phyloP scores from a whole-genome alignment of 2,329 filamentous ascomycete species.

The Xylaria sp. region DNA sequence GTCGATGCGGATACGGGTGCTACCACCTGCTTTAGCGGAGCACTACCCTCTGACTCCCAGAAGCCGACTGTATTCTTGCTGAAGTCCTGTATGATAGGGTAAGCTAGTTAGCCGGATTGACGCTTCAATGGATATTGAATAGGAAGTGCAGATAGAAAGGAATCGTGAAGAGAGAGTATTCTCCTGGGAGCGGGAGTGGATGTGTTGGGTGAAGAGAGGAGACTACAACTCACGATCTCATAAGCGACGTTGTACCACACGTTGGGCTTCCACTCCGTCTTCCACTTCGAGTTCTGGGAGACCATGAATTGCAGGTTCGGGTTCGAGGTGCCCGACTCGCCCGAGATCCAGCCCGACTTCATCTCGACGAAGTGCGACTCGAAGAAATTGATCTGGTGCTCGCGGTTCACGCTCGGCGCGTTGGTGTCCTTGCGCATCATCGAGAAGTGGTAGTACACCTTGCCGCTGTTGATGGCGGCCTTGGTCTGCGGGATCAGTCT shows the following conservation, averaged over 20 bases:
- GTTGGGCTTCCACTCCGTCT: slow-evolving; percentile 67
- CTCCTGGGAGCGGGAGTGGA: neutral
- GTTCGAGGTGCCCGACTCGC: slow-evolving; percentile 58
- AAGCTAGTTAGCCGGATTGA: neutral
- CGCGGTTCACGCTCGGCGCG: slow-evolving; percentile 68
- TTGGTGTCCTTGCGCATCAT: slow-evolving; percentile 70
- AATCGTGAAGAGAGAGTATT: no score
- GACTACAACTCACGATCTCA: slow-evolving; percentile 61
- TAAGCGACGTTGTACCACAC: slow-evolving; percentile 82
- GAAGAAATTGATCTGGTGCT: slow-evolving; percentile 74
- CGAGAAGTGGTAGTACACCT: slow-evolving; percentile 78
- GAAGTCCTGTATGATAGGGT: slow-evolving; percentile 60
- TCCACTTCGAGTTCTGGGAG: slow-evolving; percentile 71
- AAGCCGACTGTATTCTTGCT: slow-evolving; percentile 69
- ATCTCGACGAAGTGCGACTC: slow-evolving; percentile 81
- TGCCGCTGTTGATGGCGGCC: slow-evolving; percentile 71
- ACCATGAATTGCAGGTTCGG: slow-evolving; percentile 74
- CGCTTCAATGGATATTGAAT: neutral
- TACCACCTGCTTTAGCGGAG: slow-evolving; percentile 68
- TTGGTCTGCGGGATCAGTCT: slow-evolving; percentile 75
- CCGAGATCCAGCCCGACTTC: slow-evolving; percentile 73
- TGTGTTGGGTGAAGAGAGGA: neutral
- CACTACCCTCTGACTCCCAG: slow-evolving; percentile 74
- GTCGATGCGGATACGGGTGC: slow-evolving; percentile 69
- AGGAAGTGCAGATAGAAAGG: neutral